phyloP scores from a whole-genome alignment of 345 rosid genomes.

The Corchorus capsularis region DNA sequence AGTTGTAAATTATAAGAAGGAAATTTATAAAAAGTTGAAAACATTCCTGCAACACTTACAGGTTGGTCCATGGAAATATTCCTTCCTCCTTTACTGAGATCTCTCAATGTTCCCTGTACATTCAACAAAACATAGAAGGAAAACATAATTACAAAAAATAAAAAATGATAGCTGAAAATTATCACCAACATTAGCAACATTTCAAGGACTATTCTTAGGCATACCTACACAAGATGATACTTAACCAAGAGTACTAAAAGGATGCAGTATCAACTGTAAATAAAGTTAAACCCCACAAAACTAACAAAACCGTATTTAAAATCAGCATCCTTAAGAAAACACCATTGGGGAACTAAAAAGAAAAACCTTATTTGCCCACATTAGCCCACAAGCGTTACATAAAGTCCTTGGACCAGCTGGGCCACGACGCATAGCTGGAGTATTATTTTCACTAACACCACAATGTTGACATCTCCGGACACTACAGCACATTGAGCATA shows the following conservation, averaged over 20 bases:
- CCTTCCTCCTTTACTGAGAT: constrained; percentile 70
- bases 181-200: constrained; percentile 1
- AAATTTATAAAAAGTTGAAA: constrained; percentile 8
- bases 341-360: constrained; percentile 8
- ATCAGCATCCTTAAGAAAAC: background rate
- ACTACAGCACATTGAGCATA: constrained; percentile 35
- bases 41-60: constrained; percentile 37
- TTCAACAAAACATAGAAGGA: constrained; percentile 15
- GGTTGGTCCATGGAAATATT: constrained; percentile 48
- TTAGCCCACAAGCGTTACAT: constrained; percentile 84
- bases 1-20: constrained; percentile 10
- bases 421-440: constrained; percentile 88
- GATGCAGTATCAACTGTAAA: background rate
- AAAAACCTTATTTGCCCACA: constrained; percentile 86
- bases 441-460: constrained; percentile 65
- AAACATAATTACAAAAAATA: constrained; percentile 8
- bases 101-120: constrained; percentile 69
- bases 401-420: constrained; percentile 85
- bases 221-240: constrained; percentile 1
- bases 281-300: background rate
- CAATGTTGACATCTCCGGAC: constrained; percentile 66
- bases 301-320: background rate
- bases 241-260: constrained; percentile 1
- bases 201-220: background rate
- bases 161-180: background rate